Conservation (phyloP, 2,329 filamentous ascomycete species). For the Diaporthe sp. region DNA sequence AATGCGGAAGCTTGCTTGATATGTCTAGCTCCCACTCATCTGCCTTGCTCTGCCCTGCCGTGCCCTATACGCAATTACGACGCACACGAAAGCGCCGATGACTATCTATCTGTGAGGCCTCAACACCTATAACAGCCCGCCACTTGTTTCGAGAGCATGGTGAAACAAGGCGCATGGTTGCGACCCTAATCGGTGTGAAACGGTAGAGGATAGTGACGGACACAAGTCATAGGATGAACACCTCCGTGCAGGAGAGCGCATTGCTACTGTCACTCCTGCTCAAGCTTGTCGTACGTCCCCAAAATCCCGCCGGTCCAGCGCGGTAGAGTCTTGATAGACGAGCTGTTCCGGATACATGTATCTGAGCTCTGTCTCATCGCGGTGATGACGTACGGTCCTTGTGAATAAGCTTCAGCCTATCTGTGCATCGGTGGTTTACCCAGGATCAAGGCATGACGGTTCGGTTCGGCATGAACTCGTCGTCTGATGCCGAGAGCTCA, state of each 20-base stretch:
- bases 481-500: slow-evolving; percentile 10
- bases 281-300: not conserved
- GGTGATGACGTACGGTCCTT: slow-evolving; percentile 13
- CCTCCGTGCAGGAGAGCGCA: not conserved
- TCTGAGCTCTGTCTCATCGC: not conserved
- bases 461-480: slow-evolving; percentile 24
- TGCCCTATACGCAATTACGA: not conserved
- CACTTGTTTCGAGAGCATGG: slow-evolving; percentile 29
- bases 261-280: not conserved
- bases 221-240: slow-evolving; percentile 14
- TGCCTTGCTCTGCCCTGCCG: not conserved
- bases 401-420: slow-evolving; percentile 22
- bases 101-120: slow-evolving; percentile 27
- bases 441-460: slow-evolving; percentile 13
- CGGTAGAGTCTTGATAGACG: not conserved
- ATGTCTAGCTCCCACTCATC: slow-evolving; percentile 27
- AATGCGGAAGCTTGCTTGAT: slow-evolving; percentile 37
- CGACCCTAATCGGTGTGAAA: slow-evolving; percentile 15
- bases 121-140: slow-evolving; percentile 25
- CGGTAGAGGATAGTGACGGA: not conserved
- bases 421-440: not conserved
- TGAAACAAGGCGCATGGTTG: slow-evolving; percentile 15
- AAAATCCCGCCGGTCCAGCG: not conserved
- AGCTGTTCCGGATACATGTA: slow-evolving; percentile 13
- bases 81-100: not conserved